A percentile compares a stretch with the other conserved stretches of the same genome.
Evolutionary conservation across 129 eudicot species (phyloP).

Genomic region (Solidago caesia): DNA sequence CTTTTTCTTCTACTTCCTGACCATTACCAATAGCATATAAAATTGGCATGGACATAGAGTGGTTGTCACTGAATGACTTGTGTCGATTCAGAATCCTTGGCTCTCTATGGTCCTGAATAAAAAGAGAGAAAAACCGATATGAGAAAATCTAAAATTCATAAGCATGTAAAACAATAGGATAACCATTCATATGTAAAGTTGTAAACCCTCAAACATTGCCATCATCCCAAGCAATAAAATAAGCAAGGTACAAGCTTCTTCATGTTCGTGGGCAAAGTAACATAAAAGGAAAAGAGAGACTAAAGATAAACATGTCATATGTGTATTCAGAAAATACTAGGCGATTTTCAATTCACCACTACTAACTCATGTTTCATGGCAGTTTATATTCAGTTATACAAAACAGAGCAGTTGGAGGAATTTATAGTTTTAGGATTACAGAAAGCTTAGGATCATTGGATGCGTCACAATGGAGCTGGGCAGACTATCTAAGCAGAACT

Average conservation of each 20-base stretch:
- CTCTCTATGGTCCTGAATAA: too few relatives aligned
- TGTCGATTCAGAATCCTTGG: too few relatives aligned
- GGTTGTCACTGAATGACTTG: too few relatives aligned
- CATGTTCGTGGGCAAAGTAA: background rate
- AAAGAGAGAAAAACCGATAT: too few relatives aligned
- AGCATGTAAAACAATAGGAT: background rate
- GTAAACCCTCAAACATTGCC: background rate
- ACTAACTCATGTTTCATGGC: background rate
- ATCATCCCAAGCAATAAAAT: background rate
- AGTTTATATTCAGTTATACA: background rate
- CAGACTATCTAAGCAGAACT: too few relatives aligned
- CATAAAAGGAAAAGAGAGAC: background rate
- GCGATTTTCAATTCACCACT: background rate
- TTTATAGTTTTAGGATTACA: background rate
- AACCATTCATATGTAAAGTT: background rate
- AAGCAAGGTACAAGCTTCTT: background rate
- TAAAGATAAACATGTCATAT: background rate
- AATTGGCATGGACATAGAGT: too few relatives aligned
- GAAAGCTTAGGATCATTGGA: background rate
- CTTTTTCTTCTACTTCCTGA: too few relatives aligned
- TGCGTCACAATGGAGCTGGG: background rate
- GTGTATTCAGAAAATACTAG: background rate
- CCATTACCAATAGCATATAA: too few relatives aligned
- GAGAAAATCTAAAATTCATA: background rate
- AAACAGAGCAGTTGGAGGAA: background rate